These are phyloP conservation scores for Vitis hybrid DNA, from an alignment of 177 flowering plant species.

Conservation along the genomic window DNA sequence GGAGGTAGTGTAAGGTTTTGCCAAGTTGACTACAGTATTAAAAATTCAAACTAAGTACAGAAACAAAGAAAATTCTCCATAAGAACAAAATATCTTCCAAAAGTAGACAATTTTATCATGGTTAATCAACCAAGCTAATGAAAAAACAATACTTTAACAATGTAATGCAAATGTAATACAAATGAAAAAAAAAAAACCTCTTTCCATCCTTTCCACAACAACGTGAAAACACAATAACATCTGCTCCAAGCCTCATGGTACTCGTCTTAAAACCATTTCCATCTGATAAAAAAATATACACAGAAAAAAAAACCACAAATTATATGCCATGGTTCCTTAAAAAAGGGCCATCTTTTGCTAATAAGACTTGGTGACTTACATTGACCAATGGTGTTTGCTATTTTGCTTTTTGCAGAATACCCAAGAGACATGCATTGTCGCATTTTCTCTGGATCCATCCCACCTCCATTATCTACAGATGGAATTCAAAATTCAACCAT, in stretches of 20 bases:
- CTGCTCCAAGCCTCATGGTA: constrained; percentile 98
- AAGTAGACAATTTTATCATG: too few species aligned
- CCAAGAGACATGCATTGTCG: constrained; percentile 98
- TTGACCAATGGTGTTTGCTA: constrained; percentile 88
- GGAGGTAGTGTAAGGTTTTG: too few species aligned
- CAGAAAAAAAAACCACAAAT: not conserved
- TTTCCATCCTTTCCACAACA: constrained; percentile 62
- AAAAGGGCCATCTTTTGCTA: not conserved
- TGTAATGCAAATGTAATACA: too few species aligned
- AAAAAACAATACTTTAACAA: too few species aligned
- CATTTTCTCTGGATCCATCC: constrained; percentile 90
- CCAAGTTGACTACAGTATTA: too few species aligned
- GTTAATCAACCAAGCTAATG: too few species aligned
- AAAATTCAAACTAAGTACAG: too few species aligned
- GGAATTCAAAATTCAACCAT: not conserved
- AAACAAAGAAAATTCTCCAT: too few species aligned
- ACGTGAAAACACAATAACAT: constrained; percentile 93
- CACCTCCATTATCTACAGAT: constrained; percentile 88
- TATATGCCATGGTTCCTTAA: not conserved
- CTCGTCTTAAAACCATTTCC: constrained; percentile 90
- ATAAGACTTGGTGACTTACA: constrained; percentile 42
- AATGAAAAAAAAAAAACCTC: constrained; percentile 36
- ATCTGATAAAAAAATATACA: constrained; percentile 36
- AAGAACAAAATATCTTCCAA: too few species aligned
- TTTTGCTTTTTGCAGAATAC: constrained; percentile 85